Evolutionary conservation across 257 asterid species (phyloP).

Genomic region (Petrea volubilis): DNA sequence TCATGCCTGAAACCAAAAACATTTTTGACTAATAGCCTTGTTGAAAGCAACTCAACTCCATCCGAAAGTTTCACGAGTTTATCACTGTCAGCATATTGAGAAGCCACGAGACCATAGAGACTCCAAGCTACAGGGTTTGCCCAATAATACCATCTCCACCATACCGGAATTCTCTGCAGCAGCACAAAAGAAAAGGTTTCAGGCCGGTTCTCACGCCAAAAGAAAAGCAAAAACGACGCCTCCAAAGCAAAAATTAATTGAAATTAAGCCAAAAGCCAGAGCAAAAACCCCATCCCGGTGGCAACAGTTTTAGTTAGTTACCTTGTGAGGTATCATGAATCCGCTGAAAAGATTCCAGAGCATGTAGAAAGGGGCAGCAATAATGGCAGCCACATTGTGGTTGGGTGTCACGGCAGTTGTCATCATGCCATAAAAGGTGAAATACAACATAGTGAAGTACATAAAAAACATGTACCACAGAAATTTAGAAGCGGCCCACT

Average conservation of each 20-base stretch:
- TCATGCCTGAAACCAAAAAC: constrained; percentile 78
- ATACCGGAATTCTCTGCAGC: constrained; percentile 90
- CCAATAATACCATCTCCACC: constrained; percentile 99
- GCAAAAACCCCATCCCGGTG: neutral
- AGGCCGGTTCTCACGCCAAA: too few species aligned
- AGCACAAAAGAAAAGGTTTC: too few species aligned
- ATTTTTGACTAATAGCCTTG: too few species aligned
- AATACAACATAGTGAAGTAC: constrained; percentile 75
- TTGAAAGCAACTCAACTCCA: constrained; percentile 62
- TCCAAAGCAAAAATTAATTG: neutral
- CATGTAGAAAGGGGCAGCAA: constrained; percentile 80
- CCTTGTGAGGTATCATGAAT: constrained; percentile 71
- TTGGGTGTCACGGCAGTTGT: constrained; percentile 76
- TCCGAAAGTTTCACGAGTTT: constrained; percentile 52
- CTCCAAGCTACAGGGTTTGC: constrained; percentile 89
- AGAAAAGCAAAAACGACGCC: neutral
- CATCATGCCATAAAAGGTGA: constrained; percentile 94
- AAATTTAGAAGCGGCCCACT: constrained; percentile 67
- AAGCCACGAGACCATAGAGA: constrained; percentile 78
- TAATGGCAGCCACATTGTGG: constrained; percentile 67
- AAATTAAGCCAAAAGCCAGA: too few species aligned
- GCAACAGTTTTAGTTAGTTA: too few species aligned
- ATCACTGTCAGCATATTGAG: constrained; percentile 72
- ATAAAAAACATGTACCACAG: constrained; percentile 75
- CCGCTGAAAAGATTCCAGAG: constrained; percentile 92